Conservation (phyloP, 768 basidiomycete genomes). For the Tubosaeta sp. region DNA sequence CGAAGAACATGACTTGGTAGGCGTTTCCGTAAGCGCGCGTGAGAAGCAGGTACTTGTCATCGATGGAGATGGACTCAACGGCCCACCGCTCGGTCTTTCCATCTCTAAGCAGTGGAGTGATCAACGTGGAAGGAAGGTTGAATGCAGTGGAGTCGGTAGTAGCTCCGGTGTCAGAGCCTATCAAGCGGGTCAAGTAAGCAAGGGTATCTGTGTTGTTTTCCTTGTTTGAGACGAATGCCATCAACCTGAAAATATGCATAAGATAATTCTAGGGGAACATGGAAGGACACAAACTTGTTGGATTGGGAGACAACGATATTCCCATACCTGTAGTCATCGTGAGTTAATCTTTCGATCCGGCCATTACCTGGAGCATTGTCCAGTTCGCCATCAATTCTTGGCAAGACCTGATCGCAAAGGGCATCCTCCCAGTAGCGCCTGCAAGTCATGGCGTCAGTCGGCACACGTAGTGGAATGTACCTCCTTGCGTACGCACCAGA, state of each 20-base stretch:
- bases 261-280: not conserved
- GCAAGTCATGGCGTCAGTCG: not conserved
- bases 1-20: constrained; percentile 30
- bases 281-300: constrained; percentile 28
- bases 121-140: constrained; percentile 29
- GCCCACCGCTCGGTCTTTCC: constrained; percentile 32
- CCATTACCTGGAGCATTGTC: constrained; percentile 37
- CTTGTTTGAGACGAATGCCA: constrained; percentile 40
- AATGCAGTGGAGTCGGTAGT: constrained; percentile 26
- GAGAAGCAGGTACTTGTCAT: constrained; percentile 36
- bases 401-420: constrained; percentile 23
- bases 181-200: constrained; percentile 32
- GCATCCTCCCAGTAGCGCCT: constrained; percentile 44
- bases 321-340: constrained; percentile 34
- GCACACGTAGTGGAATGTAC: not conserved
- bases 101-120: constrained; percentile 31
- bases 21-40: constrained; percentile 25
- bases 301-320: constrained; percentile 30
- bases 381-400: constrained; percentile 35
- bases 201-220: constrained; percentile 37
- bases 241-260: constrained; percentile 24
- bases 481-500: constrained; percentile 28
- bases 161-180: constrained; percentile 31
- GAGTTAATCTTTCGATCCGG: constrained; percentile 40
- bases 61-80: constrained; percentile 33